Percentiles rank a stretch among this genome's conserved stretches.
Conservation (phyloP, 768 basidiomycete species). For the Calocybe indica region DNA sequence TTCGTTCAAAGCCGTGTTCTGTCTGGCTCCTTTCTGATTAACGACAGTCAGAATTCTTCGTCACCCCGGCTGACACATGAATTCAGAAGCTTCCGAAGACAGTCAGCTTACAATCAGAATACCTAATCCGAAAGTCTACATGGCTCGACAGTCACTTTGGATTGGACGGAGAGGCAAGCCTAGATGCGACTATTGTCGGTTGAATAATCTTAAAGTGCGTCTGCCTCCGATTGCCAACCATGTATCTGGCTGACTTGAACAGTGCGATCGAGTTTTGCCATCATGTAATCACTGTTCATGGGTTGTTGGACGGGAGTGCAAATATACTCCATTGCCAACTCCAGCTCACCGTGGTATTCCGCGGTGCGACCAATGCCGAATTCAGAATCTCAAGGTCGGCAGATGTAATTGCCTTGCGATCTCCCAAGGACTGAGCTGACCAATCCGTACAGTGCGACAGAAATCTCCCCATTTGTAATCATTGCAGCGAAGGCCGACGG, state of each 20-base stretch:
- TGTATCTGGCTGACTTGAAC: conserved; percentile 8
- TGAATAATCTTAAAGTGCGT: conserved; percentile 67
- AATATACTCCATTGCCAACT: conserved; percentile 68
- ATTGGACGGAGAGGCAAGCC: conserved; percentile 72
- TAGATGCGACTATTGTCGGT: conserved; percentile 67
- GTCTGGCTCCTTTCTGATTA: too few species aligned
- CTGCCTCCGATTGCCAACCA: conserved; percentile 2
- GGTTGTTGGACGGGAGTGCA: conserved; percentile 58
- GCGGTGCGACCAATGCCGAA: conserved; percentile 65
- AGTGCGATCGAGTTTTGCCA: conserved; percentile 71
- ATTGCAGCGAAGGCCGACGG: conserved; percentile 49
- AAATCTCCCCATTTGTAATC: conserved; percentile 65
- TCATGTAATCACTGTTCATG: conserved; percentile 69
- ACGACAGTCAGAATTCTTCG: too few species aligned
- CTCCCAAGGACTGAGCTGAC: neutral
- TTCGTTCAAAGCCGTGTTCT: too few species aligned
- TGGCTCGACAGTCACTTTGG: conserved; percentile 69
- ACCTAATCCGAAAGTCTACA: conserved; percentile 60
- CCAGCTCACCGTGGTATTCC: conserved; percentile 74
- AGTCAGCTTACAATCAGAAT: conserved; percentile 58
- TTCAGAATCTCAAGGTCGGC: conserved; percentile 59
- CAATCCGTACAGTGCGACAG: conserved; percentile 56
- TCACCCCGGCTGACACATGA: too few species aligned
- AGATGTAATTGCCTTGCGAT: conserved; percentile 1
- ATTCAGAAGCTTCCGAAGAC: conserved; percentile 26